Base-by-base conservation (phyloP, 1,284 basidiomycete species). In the Ustilago loliicola region DNA sequence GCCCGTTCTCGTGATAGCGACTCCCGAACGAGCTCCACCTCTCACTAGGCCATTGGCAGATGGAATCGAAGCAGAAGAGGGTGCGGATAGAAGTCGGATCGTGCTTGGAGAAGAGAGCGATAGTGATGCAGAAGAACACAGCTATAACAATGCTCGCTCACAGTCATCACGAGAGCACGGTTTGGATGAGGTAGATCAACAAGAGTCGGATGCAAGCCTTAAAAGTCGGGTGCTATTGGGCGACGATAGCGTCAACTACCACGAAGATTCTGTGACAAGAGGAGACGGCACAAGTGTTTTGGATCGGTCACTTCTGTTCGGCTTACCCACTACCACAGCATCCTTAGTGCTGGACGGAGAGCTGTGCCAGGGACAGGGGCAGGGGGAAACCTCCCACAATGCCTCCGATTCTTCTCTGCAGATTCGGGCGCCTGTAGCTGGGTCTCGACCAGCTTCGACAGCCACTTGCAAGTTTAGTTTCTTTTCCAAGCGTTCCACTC, bases 391-490 rank as follows among this genome's bases (percentile, higher is more conserved):
- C 15, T 27, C 19, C 17, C 40, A 3, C n/a, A n/a, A 29, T 25
- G 34, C 54, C 0, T 66, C 64, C 0, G 61, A 55, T 17, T 72
- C 70, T 10, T 67, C 71, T 5, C 61, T 73, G 2, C 65, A 53
- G 6, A 61, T 73, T 17, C 45, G 65, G 8, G 13, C 48, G 2
- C 71, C 71, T 10, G 6, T 67, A 0, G 57, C 71, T 0, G 65
- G 47, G 3, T 50, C 25, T 9, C 9, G 25, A 11, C 48, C 48
- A 19, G 48, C 48, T 27, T 5, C 25, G 17, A 27, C 48, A 21
- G 15, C 48, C 27, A 72, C 70, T 5, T 73, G 71, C 23, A 57
- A 65, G 5, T 73, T 73, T 47, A 67, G 56, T 8, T 64, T 73
- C 58, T 73, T 73, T 48, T 40, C 55, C 38, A 71, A 59, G 29